phyloP scores from a whole-genome alignment of 1,284 basidiomycete species.

The Fomitiporia mediterranea region DNA sequence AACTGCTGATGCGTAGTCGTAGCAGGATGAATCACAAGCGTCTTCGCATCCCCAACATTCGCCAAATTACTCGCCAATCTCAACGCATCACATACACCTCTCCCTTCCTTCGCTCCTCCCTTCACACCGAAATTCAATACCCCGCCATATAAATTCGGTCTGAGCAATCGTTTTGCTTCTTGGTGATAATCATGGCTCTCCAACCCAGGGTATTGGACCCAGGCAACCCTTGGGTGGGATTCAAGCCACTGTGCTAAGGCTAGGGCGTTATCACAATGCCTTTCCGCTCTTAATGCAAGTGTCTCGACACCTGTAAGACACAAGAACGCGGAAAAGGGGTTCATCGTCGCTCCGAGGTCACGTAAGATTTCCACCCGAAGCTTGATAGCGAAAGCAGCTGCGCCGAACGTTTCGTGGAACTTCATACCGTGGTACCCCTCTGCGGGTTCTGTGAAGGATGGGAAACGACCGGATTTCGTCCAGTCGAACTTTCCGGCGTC shows the following conservation, averaged over 20 bases:
- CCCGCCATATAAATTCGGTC: constrained; percentile 64
- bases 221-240: constrained; percentile 64
- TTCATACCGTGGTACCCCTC: constrained; percentile 82
- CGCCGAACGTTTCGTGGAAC: constrained; percentile 73
- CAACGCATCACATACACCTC: constrained; percentile 69
- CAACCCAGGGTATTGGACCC: constrained; percentile 84
- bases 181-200: constrained; percentile 58
- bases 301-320: constrained; percentile 88
- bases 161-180: constrained; percentile 55
- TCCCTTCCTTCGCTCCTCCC: constrained; percentile 56
- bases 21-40: constrained; percentile 79
- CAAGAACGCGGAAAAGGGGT: constrained; percentile 81
- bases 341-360: constrained; percentile 72
- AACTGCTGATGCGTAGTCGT: constrained; percentile 84
- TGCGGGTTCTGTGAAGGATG: constrained; percentile 76
- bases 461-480: constrained; percentile 72
- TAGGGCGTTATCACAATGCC: constrained; percentile 75
- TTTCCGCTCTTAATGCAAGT: constrained; percentile 71
- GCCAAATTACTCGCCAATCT: constrained; percentile 74
- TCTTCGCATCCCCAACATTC: constrained; percentile 78
- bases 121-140: constrained; percentile 82
- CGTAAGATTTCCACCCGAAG: constrained; percentile 72
- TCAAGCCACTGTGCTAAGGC: constrained; percentile 73
- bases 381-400: constrained; percentile 69
- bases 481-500: constrained; percentile 89